Percentiles rank a stretch among this genome's conserved stretches.
These are phyloP conservation scores for Theileria luwenshuni DNA, from an alignment of 169 alveolate genomes.

Conservation along the genomic window DNA sequence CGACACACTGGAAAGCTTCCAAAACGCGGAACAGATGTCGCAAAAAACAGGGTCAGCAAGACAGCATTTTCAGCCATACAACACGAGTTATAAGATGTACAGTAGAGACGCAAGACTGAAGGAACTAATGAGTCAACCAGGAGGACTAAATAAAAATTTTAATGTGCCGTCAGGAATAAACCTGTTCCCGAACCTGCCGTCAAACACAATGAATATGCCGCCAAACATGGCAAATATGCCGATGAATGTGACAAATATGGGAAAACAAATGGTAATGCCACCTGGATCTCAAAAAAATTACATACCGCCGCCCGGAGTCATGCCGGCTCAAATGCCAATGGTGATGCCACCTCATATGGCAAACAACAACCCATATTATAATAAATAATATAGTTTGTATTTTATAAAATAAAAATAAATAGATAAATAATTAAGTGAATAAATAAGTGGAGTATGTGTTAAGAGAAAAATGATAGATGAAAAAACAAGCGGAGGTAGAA, in stretches of 20 bases:
- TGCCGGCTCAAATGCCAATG: slow-evolving; percentile 20
- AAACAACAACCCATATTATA: slow-evolving; percentile 15
- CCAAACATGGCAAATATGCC: slow-evolving; percentile 5
- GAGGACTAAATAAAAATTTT: not conserved
- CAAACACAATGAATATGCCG: not conserved
- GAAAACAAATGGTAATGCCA: not conserved
- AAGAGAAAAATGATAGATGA: slow-evolving; percentile 9
- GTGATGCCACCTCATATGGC: slow-evolving; percentile 21
- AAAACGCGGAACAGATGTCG: slow-evolving; percentile 6
- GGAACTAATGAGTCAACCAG: not conserved
- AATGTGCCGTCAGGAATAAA: not conserved
- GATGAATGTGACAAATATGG: slow-evolving; percentile 11
- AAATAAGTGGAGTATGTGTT: too few species aligned
- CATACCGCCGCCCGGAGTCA: not conserved
- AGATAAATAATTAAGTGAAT: too few species aligned
- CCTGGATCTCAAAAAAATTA: not conserved
- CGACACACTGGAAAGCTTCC: slow-evolving; percentile 19
- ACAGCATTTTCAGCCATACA: not conserved
- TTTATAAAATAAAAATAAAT: too few species aligned
- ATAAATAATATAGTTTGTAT: not conserved
- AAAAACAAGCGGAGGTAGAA: not conserved
- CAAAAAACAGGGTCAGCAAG: not conserved
- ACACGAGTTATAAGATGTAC: not conserved
- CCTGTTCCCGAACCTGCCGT: slow-evolving; percentile 4
- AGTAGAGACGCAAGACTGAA: slow-evolving; percentile 1